phyloP scores from a whole-genome alignment of 2,329 filamentous ascomycete genomes.

The Elsinoe arachidis region DNA sequence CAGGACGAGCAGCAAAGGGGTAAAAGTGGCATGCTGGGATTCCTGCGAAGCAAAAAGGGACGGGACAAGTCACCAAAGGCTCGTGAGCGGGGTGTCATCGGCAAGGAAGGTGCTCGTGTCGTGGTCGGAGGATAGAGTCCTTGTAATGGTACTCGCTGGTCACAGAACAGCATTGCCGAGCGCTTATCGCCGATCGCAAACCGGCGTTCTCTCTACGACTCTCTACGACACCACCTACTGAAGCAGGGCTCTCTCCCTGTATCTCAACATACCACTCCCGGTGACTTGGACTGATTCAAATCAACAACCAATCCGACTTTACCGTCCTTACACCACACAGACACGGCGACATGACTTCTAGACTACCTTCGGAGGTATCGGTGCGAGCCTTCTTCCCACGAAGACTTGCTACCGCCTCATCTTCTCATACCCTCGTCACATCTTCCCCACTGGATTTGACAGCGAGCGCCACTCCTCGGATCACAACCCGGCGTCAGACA shows the following conservation, averaged over 20 bases:
- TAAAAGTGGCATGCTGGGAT: conserved; percentile 79
- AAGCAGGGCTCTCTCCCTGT: not conserved
- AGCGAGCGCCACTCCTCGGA: not conserved
- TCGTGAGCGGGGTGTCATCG: conserved; percentile 70
- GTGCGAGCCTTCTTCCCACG: no score
- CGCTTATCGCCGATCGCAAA: not conserved
- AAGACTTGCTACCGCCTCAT: no score
- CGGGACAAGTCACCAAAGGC: conserved; percentile 88
- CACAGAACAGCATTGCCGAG: not conserved
- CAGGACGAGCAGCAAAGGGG: conserved; percentile 45
- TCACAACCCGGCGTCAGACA: not conserved
- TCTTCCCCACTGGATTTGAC: not conserved
- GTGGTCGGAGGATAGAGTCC: conserved; percentile 33
- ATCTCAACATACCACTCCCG: not conserved
- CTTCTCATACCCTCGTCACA: not conserved
- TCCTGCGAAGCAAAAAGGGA: conserved; percentile 82
- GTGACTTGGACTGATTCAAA: not conserved
- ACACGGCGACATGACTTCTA: conserved; percentile 4
- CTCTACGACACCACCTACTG: not conserved
- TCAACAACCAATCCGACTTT: not conserved
- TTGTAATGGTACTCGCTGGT: not conserved
- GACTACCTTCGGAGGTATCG: not conserved
- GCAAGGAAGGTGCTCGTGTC: conserved; percentile 81
- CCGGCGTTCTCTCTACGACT: not conserved
- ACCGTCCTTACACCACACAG: not conserved